These are phyloP conservation scores for Pestalotiopsis sp. DNA, from an alignment of 2,329 filamentous ascomycete species.

Conservation along the genomic window DNA sequence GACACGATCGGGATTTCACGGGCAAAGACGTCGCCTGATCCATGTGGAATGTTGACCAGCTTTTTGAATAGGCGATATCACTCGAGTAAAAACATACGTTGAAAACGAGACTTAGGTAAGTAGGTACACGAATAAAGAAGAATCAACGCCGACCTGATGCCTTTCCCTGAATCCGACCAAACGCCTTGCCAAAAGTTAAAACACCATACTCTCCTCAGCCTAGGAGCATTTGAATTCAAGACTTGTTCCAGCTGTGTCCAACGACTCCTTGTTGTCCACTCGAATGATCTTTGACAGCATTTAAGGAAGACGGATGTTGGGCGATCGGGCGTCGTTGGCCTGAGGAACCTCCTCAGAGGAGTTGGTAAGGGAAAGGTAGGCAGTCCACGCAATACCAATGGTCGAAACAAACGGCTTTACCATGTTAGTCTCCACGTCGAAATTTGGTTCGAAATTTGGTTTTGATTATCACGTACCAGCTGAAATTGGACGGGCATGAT, in stretches of 20 bases:
- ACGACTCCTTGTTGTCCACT: no score
- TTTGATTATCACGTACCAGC: constrained; percentile 66
- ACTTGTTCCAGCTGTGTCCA: not conserved
- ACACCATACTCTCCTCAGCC: not conserved
- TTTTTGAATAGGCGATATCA: no score
- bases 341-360: constrained; percentile 69
- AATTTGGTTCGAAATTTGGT: not conserved
- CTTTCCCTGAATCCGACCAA: not conserved
- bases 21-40: not conserved
- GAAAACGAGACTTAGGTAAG: not conserved
- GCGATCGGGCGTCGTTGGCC: constrained; percentile 29
- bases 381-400: constrained; percentile 95
- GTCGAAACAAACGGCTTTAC: constrained; percentile 90
- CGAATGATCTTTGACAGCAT: not conserved
- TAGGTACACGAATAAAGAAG: not conserved
- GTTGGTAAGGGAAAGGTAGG: constrained; percentile 91
- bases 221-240: not conserved
- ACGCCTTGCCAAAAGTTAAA: constrained; percentile 3
- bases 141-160: constrained; percentile 3
- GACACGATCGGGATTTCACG: not conserved
- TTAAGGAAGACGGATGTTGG: constrained; percentile 36
- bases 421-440: constrained; percentile 11
- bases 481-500: constrained; percentile 95
- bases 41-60: no score
- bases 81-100: not conserved